These are phyloP conservation scores for Pythium volutum DNA, from an alignment of 352 stramenopile genomes.

Conservation along the genomic window DNA sequence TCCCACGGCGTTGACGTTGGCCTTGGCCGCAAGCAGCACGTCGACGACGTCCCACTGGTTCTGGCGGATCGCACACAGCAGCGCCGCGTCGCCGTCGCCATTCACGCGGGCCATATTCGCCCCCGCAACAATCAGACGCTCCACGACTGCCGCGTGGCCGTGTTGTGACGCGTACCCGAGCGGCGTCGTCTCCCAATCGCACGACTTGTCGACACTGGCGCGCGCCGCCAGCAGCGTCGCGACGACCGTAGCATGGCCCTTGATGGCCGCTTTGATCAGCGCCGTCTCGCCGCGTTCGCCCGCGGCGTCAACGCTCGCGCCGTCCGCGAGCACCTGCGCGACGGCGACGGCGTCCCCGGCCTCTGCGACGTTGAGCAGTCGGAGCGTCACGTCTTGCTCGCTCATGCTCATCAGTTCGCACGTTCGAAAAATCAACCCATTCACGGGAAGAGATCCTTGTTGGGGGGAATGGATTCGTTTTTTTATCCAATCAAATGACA, in stretches of 20 bases:
- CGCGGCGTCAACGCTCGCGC: not conserved
- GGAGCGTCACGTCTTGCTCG: too few species aligned
- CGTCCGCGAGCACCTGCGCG: not conserved
- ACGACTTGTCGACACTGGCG: not conserved
- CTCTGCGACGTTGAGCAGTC: not conserved
- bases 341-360: not conserved
- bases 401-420: too few species aligned
- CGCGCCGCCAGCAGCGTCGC: not conserved
- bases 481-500: too few species aligned
- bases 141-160: not conserved
- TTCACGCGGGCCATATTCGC: not conserved
- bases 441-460: too few species aligned
- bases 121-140: not conserved
- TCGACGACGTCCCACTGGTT: not conserved
- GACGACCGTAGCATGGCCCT: not conserved
- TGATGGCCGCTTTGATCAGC: not conserved
- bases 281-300: too few species aligned
- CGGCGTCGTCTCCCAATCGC: not conserved
- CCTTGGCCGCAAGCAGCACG: not conserved
- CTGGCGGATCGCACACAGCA: not conserved
- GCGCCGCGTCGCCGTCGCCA: not conserved
- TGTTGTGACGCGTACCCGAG: not conserved
- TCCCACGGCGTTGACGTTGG: not conserved
- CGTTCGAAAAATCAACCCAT: too few species aligned
- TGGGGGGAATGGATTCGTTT: too few species aligned